Percentiles rank a stretch among this genome's conserved stretches.
These are phyloP conservation scores for Aegilops umbellulata DNA, from an alignment of 176 grass and related monocot genomes.

Conservation along the genomic window DNA sequence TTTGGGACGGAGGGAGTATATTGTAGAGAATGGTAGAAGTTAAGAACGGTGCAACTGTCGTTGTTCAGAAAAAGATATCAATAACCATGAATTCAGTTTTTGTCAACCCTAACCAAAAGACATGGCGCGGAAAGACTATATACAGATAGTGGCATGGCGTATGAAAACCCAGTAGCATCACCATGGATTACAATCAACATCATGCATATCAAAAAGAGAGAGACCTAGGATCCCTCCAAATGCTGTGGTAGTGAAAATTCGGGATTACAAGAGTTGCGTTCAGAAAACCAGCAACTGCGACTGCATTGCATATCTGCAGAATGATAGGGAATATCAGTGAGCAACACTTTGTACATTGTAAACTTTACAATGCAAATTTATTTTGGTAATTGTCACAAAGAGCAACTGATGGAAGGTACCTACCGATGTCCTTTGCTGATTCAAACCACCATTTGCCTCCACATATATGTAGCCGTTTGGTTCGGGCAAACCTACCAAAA, in stretches of 20 bases:
- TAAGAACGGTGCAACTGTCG: not conserved
- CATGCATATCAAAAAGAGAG: not conserved
- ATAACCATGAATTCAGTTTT: not conserved
- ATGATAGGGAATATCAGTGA: slow-evolving; percentile 30
- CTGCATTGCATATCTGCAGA: slow-evolving; percentile 97
- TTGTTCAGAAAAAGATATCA: not conserved
- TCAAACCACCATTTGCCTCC: slow-evolving; percentile 96
- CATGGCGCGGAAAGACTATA: not conserved
- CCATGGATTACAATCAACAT: not conserved
- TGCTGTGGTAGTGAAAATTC: slow-evolving; percentile 98
- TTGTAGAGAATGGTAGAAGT: not conserved
- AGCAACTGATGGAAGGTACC: slow-evolving; percentile 7
- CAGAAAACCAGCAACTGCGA: slow-evolving; percentile 93
- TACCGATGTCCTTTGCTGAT: slow-evolving; percentile 98
- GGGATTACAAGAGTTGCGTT: slow-evolving; percentile 96
- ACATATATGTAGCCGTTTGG: slow-evolving; percentile 97
- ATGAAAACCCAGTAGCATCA: not conserved
- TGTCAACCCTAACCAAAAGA: not conserved
- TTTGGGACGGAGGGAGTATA: not conserved
- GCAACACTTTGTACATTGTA: not conserved
- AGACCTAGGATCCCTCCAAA: slow-evolving; percentile 99
- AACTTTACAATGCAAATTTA: not conserved
- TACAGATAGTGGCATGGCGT: not conserved
- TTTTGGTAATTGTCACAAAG: slow-evolving; percentile 11
- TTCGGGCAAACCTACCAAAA: slow-evolving; percentile 69